These are phyloP conservation scores for Globisporangium emineosum DNA, from an alignment of 352 stramenopile genomes.

Conservation along the genomic window DNA sequence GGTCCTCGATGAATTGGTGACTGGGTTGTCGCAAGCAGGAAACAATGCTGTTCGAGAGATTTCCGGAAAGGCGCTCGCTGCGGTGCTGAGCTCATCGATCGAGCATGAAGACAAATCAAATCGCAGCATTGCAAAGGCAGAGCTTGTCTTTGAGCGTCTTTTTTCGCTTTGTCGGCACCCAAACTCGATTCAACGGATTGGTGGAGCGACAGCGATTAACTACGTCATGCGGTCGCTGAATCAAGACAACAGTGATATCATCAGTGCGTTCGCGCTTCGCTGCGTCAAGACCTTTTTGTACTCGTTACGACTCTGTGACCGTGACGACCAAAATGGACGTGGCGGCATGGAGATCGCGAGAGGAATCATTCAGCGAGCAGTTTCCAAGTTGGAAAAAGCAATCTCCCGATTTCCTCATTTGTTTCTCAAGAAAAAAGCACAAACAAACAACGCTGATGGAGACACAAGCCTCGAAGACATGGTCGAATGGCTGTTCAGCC, in stretches of 20 bases:
- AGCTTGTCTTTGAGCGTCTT: conserved; percentile 62
- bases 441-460: conserved; percentile 13
- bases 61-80: conserved; percentile 55
- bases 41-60: conserved; percentile 57
- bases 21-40: conserved; percentile 48
- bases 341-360: conserved; percentile 36
- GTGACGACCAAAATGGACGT: conserved; percentile 26
- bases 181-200: conserved; percentile 51
- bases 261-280: conserved; percentile 54
- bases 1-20: conserved; percentile 56
- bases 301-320: conserved; percentile 59
- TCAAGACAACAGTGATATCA: conserved; percentile 45
- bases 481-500: conserved; percentile 36
- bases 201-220: conserved; percentile 59
- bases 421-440: conserved; percentile 27
- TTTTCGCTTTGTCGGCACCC: conserved; percentile 76
- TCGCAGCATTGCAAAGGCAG: conserved; percentile 24
- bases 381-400: conserved; percentile 55
- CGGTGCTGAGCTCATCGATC: conserved; percentile 41
- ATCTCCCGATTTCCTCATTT: conserved; percentile 49
- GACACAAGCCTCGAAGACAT: conserved; percentile 21
- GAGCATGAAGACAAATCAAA: conserved; percentile 26
- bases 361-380: conserved; percentile 62
- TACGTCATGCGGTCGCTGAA: conserved; percentile 65
- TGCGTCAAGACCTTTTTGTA: conserved; percentile 71